Evolutionary conservation across 1,284 basidiomycete species (phyloP).

Genomic region (Rhizoctonia solani): DNA sequence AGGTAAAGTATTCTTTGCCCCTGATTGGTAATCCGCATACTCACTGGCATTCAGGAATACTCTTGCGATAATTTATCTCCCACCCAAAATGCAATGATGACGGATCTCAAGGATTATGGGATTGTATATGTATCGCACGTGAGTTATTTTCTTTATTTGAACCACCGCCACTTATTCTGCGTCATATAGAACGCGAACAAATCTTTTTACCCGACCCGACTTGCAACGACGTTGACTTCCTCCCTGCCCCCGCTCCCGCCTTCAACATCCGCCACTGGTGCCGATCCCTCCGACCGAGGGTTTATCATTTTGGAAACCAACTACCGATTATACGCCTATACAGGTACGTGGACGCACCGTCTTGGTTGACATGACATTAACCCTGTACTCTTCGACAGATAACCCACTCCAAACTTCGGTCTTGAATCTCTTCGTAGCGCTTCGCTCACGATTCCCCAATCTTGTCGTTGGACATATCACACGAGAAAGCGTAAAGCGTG

Average conservation of each 20-base stretch:
- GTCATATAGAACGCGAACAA: slow-evolving; percentile 41
- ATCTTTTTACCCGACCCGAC: slow-evolving; percentile 94
- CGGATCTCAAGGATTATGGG: slow-evolving; percentile 93
- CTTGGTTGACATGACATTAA: neutral
- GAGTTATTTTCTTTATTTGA: slow-evolving; percentile 22
- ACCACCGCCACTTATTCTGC: neutral
- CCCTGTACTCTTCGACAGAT: slow-evolving; percentile 52
- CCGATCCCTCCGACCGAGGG: slow-evolving; percentile 69
- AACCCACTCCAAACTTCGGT: slow-evolving; percentile 97
- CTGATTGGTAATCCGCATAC: neutral
- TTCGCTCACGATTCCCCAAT: slow-evolving; percentile 95
- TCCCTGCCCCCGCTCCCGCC: slow-evolving; percentile 66
- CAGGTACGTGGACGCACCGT: slow-evolving; percentile 58
- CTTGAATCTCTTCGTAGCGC: slow-evolving; percentile 88
- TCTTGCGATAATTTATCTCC: slow-evolving; percentile 79
- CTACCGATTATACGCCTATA: slow-evolving; percentile 98
- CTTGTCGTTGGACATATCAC: slow-evolving; percentile 94
- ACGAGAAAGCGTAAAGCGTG: slow-evolving; percentile 92
- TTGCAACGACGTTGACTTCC: slow-evolving; percentile 91
- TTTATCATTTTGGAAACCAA: slow-evolving; percentile 99
- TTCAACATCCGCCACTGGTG: slow-evolving; percentile 49
- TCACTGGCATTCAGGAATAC: slow-evolving; percentile 77
- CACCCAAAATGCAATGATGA: slow-evolving; percentile 84
- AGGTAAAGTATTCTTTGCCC: slow-evolving; percentile 53
- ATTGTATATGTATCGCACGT: slow-evolving; percentile 84